phyloP scores from a whole-genome alignment of 192 early-diverging fungal genomes.

The Dissophora ornata region DNA sequence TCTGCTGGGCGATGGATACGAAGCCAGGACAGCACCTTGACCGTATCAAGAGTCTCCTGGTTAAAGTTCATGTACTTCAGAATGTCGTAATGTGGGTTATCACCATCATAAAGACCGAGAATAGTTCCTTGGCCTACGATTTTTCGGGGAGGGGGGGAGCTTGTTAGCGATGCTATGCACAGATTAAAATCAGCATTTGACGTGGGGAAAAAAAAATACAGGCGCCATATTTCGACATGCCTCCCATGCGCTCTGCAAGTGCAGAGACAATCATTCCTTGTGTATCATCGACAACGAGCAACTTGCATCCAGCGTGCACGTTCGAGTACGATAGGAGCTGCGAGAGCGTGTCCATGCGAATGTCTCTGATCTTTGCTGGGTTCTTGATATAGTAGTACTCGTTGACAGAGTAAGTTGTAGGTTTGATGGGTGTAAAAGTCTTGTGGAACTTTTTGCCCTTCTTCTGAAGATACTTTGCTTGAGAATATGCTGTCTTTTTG shows the following conservation, averaged over 20 bases:
- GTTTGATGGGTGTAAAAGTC: slow-evolving; percentile 79
- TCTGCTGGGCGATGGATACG: slow-evolving; percentile 67
- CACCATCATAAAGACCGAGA: slow-evolving; percentile 79
- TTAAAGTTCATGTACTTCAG: slow-evolving; percentile 83
- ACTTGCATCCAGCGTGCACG: slow-evolving; percentile 73
- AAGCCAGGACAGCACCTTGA: slow-evolving; percentile 78
- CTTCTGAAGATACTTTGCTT: slow-evolving; percentile 93
- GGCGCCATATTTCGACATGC: background rate
- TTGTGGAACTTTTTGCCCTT: slow-evolving; percentile 91
- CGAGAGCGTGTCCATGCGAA: slow-evolving; percentile 91
- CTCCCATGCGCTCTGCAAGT: slow-evolving; percentile 83
- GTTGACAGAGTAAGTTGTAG: slow-evolving; percentile 80
- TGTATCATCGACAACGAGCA: slow-evolving; percentile 91
- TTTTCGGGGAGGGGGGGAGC: no score
- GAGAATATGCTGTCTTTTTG: slow-evolving; percentile 94
- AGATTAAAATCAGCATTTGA: no score
- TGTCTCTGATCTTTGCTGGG: slow-evolving; percentile 80
- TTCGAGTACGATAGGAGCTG: slow-evolving; percentile 90
- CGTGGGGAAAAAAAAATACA: no score
- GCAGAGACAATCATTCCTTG: slow-evolving; percentile 86
- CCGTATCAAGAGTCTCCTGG: slow-evolving; percentile 56
- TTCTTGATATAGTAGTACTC: slow-evolving; percentile 84
- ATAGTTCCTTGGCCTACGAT: slow-evolving; percentile 68
- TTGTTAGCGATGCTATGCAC: no score
- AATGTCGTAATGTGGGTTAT: slow-evolving; percentile 78